Base-by-base conservation (phyloP, 345 rosid genomes). In the Diplotaxis tenuifolia region DNA sequence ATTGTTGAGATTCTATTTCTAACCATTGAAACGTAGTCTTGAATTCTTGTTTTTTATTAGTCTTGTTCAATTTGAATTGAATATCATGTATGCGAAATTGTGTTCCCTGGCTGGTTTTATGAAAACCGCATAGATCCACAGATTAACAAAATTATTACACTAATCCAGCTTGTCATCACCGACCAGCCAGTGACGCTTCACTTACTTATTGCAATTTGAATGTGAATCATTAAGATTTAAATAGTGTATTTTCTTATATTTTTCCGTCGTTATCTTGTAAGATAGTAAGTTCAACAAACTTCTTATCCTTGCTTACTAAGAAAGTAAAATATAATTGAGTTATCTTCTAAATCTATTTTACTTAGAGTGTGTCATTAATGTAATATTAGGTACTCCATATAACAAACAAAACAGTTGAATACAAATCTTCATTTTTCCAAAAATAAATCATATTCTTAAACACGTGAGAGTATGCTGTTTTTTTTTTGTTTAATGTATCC, bases 61-160 rank as follows among this genome's bases (percentile, higher is more conserved):
- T 1, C 28, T 10, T 53, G 58, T 5, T 54, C 59, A 54, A 12
- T 47, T 47, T 47, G 21, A 16, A 15, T 47, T 47, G 54, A 47
- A 47, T 54, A 10, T 4, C 11, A 22, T 21, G 27, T 6, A 2
- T 21, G 58, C 21, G 3, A 20, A 20, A 20, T 22, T 54, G 59
- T 54, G 59, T 21, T 53, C n/a, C n/a, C 38, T 56, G 0, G 55
- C 38, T 25, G 65, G 73, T 42, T 47, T 70, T 58, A 12, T 18
- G 42, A 25, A 69, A 69, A 40, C 73, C 65, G 40, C 19, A 36
- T 10, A 25, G 27, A 70, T 70, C 73, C 73, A 69, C 73, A 58
- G 73, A 34, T 70, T 34, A 55, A 36, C 20, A 20, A 38, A 68
- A 55, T 21, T 12, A 21, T 34, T 55, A 36, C 20, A 56, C 20